Conservation (phyloP, 2,329 filamentous ascomycete species). For the Fusarium mundagurra region DNA sequence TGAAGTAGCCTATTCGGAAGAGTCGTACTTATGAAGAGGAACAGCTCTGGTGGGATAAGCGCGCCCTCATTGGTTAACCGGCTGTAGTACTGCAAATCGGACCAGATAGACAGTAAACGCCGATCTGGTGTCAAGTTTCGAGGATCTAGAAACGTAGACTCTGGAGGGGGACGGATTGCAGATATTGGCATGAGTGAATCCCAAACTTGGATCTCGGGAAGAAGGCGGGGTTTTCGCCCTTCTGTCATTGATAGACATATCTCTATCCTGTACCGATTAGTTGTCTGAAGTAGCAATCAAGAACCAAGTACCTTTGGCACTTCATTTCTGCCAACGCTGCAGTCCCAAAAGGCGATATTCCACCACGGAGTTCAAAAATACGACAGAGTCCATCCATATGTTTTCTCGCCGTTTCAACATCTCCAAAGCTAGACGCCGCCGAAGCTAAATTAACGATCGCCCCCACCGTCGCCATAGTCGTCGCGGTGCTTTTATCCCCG, state of each 20-base stretch:
- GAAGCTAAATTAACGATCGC: background rate
- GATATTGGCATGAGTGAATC: background rate
- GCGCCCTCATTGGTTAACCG: fast-evolving
- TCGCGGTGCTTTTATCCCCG: fast-evolving
- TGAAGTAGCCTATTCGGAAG: background rate
- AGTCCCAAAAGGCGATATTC: background rate
- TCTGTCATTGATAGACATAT: background rate
- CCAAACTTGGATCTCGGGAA: background rate
- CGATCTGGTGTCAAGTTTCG: fast-evolving
- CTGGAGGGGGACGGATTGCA: no score
- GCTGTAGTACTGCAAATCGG: background rate
- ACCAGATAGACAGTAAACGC: fast-evolving
- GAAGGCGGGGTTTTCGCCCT: background rate
- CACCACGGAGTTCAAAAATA: background rate
- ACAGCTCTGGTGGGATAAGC: background rate
- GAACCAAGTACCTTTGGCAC: fast-evolving
- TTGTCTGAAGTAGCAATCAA: fast-evolving
- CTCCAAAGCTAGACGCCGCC: background rate
- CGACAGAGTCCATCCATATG: background rate
- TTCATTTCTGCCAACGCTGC: background rate
- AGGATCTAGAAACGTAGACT: fast-evolving
- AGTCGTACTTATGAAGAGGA: background rate
- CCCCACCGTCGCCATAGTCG: background rate
- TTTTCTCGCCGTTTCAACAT: background rate
- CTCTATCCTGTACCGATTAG: background rate